Conservation (phyloP, 1,139 yeast species). For the Zygosaccharomyces sapae region DNA sequence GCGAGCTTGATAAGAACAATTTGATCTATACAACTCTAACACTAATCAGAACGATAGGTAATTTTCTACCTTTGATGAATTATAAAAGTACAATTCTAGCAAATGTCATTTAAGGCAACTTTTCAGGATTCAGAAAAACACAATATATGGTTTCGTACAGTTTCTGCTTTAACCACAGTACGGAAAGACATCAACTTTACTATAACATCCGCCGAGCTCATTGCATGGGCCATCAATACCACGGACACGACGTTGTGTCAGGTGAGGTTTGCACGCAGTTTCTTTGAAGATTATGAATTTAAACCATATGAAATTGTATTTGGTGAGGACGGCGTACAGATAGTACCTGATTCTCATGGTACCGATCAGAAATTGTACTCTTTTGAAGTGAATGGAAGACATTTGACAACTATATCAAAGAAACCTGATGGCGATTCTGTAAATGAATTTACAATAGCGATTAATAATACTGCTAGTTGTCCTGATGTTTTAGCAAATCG, state of each 20-base stretch:
- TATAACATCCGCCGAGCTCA: conserved; percentile 26
- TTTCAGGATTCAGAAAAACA: conserved; percentile 28
- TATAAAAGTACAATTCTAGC: neutral
- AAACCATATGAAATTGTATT: conserved; percentile 32
- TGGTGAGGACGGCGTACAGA: conserved; percentile 34
- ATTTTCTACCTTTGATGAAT: neutral
- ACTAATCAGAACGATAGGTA: neutral
- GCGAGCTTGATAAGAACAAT: neutral
- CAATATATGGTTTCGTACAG: conserved; percentile 28
- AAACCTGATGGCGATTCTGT: conserved; percentile 44
- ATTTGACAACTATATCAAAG: conserved; percentile 47
- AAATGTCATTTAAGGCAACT: conserved; percentile 33
- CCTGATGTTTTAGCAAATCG: conserved; percentile 39
- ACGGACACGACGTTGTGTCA: conserved; percentile 33
- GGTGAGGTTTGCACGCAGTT: conserved; percentile 23
- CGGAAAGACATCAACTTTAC: conserved; percentile 30
- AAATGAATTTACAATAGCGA: conserved; percentile 36
- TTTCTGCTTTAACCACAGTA: conserved; percentile 28
- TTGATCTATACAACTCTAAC: neutral
- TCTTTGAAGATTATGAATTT: conserved; percentile 30
- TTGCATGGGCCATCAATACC: conserved; percentile 30
- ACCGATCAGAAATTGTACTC: conserved; percentile 38
- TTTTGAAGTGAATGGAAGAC: conserved; percentile 46
- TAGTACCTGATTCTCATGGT: conserved; percentile 24
- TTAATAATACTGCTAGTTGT: conserved; percentile 34